A percentile compares a stretch with the other conserved stretches of the same genome.
These are phyloP conservation scores for Didymella exigua DNA, from an alignment of 2,329 filamentous ascomycete species.

Conservation along the genomic window DNA sequence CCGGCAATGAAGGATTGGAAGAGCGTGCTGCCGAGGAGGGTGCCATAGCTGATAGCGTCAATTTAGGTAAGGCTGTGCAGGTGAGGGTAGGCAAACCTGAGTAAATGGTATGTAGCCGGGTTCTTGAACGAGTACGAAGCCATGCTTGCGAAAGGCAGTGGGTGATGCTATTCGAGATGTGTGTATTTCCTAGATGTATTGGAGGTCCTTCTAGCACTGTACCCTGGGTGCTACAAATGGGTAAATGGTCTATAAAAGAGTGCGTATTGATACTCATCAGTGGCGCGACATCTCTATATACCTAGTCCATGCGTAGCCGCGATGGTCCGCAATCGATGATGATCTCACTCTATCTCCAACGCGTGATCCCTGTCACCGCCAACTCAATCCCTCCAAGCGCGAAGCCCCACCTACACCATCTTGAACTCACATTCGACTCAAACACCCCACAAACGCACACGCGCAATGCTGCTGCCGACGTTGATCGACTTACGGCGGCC, in stretches of 20 bases:
- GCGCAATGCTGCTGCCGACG: constrained; percentile 35
- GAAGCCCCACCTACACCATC: constrained; percentile 1
- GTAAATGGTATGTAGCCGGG: constrained; percentile 75
- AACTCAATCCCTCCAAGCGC: background rate
- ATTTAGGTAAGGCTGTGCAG: constrained; percentile 3
- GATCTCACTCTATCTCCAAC: constrained; percentile 23
- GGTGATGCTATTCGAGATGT: background rate
- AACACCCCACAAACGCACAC: background rate
- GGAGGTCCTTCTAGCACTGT: no score
- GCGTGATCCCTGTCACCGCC: background rate
- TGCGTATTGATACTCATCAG: background rate
- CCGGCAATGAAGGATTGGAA: constrained; percentile 84
- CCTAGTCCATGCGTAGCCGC: background rate
- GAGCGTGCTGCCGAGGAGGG: constrained; percentile 82
- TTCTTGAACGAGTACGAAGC: constrained; percentile 61
- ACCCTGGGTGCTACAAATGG: no score
- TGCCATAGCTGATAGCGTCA: constrained; percentile 70
- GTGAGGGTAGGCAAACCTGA: constrained; percentile 61
- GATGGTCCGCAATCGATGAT: constrained; percentile 18
- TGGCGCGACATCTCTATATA: background rate
- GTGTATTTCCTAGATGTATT: background rate
- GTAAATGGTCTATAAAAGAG: no score
- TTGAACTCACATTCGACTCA: background rate
- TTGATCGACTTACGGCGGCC: constrained; percentile 40
- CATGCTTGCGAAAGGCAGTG: constrained; percentile 36